Base-by-base conservation (phyloP, 768 basidiomycete genomes). In the Pholiota microspora region DNA sequence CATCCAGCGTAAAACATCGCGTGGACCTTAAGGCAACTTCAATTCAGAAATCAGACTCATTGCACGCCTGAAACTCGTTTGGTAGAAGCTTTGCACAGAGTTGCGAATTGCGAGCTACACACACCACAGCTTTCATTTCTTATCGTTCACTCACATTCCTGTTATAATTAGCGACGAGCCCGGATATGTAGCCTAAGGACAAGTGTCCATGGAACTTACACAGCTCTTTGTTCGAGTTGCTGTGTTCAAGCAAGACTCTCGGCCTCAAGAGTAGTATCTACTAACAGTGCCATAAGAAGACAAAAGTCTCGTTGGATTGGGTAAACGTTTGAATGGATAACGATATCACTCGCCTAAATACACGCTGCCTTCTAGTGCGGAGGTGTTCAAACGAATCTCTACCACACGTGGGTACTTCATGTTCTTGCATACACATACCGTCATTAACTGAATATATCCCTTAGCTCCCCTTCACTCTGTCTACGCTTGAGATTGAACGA, bases 331-430 rank as follows among this genome's bases (percentile, higher is more conserved):
- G 28, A 23, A 56, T 51, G 31, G 49, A 51, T 36, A 51, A 21
- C 29, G 49, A 56, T 18, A 50, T 49, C 34, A 48, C 46, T n/a
- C 45, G 21, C 29, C n/a, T 10, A 27, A 44, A 29, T 25, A 9
- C 36, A 49, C 35, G 36, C 45, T 36, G 38, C 28, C 18, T 32
- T 25, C 47, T 34, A 31, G n/a, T n/a, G n/a, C n/a, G n/a, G n/a
- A n/a, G n/a, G n/a, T n/a, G 21, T 34, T 35, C 6, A 55, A 48
- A 48, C 34, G 42, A 50, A 57, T 40, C 48, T 53, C 47, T 29
- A 48, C 50, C 56, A 63, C 73, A 73, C 73, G 73, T 74, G 73
- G 62, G 59, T 64, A 56, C 69, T 66, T 72, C 72, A 71, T 73
- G 72, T 68, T 60, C 62, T 64, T 65, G 62, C 57, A 57, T 45